A percentile compares a stretch with the other conserved stretches of the same genome.
Evolutionary conservation across 352 stramenopile genomes (phyloP).

Genomic region (Aphanomyces invadans): DNA sequence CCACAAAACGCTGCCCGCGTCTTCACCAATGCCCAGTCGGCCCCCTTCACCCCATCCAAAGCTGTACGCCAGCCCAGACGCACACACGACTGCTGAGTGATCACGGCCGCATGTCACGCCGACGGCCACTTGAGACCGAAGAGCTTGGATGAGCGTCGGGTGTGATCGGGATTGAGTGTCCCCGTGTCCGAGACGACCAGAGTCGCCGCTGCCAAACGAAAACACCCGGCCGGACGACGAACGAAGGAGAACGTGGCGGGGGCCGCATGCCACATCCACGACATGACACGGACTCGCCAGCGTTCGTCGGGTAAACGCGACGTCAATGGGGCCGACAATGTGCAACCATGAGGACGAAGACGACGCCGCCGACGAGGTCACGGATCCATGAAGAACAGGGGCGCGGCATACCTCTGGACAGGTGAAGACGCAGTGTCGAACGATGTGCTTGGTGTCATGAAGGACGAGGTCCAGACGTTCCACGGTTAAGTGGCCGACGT

Average conservation of each 20-base stretch:
- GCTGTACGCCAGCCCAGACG: neutral
- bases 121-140: neutral
- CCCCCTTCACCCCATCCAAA: slow-evolving; percentile 21
- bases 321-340: neutral
- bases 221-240: neutral
- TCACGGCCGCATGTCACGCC: slow-evolving; percentile 6
- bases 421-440: neutral
- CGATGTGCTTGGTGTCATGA: neutral
- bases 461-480: neutral
- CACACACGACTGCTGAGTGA: slow-evolving; percentile 3
- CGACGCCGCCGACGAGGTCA: neutral
- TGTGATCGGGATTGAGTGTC: neutral
- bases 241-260: neutral
- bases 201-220: slow-evolving; percentile 13
- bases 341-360: neutral
- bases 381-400: neutral
- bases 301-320: neutral
- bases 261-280: slow-evolving; percentile 8
- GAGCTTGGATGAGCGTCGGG: neutral
- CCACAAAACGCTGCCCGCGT: slow-evolving; percentile 1
- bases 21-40: slow-evolving; percentile 1
- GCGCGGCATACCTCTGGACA: no score
- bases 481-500: neutral
- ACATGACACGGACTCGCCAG: neutral
- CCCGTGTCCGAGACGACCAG: slow-evolving; percentile 5